Base-by-base conservation (phyloP, 768 basidiomycete genomes). In the Suillus hirtellus region DNA sequence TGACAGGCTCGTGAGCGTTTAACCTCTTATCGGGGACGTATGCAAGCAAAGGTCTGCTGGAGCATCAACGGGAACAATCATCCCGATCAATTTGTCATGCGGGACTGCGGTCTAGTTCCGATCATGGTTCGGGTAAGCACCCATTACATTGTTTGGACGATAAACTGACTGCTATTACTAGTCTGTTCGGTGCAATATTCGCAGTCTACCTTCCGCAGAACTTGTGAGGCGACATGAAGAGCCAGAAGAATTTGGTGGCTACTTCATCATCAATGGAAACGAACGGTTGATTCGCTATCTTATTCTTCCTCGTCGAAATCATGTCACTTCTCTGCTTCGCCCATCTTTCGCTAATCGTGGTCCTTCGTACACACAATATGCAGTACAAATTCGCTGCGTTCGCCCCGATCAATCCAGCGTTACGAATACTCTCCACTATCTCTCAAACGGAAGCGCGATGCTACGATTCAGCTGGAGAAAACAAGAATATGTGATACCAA, bases 181-280 rank as follows among this genome's bases (percentile, higher is more conserved):
- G 93, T 98, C 96, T 10, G 88, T 87, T 24, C 82, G 96, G 63
- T 99, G 97, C 73, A 97, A 98, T 75, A 77, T 99, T n/a, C 88
- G 89, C 52, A 83, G 83, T 40, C 83, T 97, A 76, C 86, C 94
- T 2, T 92, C 96, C 10, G 84, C 90, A 10, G 90, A 94, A 53
- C 88, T 99, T 52, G 94, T 99, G 62, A 79, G 81, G 62, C 89
- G 89, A 65, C 91, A 96, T 73, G 97, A 99, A 82, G 97, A 99
- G 71, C 89, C 97, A 1, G 95, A 97, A 78, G 97, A 99, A 76
- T 98, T 98, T 71, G 97, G 97, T 60, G 97, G 96, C 35, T 99
- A 99, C 78, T 99, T 99, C 73, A 86, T 99, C 72, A 88, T 99
- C 76, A 99, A 99, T 75, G 97, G 97, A 65, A 99, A 98, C 77